phyloP scores from a whole-genome alignment of 495 filamentous ascomycete species.

The Podospora didyma region DNA sequence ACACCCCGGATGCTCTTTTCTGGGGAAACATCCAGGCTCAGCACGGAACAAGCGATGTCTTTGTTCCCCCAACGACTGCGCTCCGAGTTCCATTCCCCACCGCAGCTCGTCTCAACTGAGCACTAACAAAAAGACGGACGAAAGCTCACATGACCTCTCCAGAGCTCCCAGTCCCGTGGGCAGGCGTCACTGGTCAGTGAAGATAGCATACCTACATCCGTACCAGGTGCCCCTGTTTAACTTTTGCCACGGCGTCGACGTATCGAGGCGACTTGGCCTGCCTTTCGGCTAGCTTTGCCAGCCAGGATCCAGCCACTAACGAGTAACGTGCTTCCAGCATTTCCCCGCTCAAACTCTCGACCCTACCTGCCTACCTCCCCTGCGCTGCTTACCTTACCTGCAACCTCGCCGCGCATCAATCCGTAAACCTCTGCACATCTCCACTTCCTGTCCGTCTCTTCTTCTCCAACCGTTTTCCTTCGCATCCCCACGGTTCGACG shows the following conservation, averaged over 20 bases:
- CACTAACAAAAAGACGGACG: slow-evolving; percentile 7
- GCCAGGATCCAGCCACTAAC: slow-evolving; percentile 23
- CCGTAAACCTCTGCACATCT: slow-evolving; percentile 23
- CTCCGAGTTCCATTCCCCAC: neutral
- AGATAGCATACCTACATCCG: too few relatives aligned
- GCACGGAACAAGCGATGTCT: neutral
- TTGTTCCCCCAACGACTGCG: neutral
- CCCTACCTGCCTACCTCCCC: neutral
- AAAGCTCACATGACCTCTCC: slow-evolving; percentile 4
- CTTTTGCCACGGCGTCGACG: slow-evolving; percentile 27
- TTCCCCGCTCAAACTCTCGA: slow-evolving; percentile 21
- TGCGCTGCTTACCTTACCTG: slow-evolving; percentile 2
- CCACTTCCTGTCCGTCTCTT: slow-evolving; percentile 21
- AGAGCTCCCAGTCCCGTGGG: slow-evolving; percentile 1
- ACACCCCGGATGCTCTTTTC: too few relatives aligned
- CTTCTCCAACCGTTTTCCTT: slow-evolving; percentile 3
- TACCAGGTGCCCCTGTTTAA: slow-evolving; percentile 1
- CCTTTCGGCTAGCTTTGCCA: slow-evolving; percentile 17
- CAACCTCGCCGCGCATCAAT: slow-evolving; percentile 11
- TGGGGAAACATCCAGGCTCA: too few relatives aligned
- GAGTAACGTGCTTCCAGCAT: slow-evolving; percentile 18
- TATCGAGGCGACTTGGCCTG: slow-evolving; percentile 12
- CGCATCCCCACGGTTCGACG: slow-evolving; percentile 11
- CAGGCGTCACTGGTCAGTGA: slow-evolving; percentile 4
- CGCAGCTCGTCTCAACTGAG: neutral